Percentiles rank a stretch among this genome's conserved stretches.
These are phyloP conservation scores for Citrus inodora DNA, from an alignment of 345 rosid genomes.

Conservation along the genomic window DNA sequence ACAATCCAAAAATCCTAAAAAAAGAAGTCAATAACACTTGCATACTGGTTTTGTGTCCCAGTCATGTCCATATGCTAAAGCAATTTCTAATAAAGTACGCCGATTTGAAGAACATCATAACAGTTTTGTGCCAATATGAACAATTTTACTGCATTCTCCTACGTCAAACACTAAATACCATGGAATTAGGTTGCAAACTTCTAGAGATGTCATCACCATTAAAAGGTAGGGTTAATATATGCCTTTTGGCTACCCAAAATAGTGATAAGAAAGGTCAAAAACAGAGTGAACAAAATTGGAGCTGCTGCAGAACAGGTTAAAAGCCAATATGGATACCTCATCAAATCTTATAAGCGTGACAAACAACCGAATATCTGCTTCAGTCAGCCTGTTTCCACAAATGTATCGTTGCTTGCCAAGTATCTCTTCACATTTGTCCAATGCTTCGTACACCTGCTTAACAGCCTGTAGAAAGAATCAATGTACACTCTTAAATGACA, in stretches of 20 bases:
- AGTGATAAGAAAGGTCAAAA: not conserved
- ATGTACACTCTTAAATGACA: not conserved
- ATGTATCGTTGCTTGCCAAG: slow-evolving; percentile 65
- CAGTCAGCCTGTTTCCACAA: slow-evolving; percentile 66
- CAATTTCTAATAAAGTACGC: not conserved
- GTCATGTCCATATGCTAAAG: not conserved
- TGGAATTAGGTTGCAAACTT: not conserved
- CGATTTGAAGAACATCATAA: not conserved
- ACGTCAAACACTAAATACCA: not conserved
- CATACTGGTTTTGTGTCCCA: not conserved
- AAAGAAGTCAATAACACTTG: not conserved
- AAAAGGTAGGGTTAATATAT: not conserved
- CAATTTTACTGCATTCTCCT: not conserved
- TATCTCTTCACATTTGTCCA: slow-evolving; percentile 75
- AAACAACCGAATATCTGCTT: slow-evolving; percentile 73
- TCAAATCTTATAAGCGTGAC: slow-evolving; percentile 92
- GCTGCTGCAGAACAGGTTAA: not conserved
- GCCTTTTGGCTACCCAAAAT: not conserved
- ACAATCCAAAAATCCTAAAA: not conserved
- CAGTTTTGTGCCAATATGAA: not conserved
- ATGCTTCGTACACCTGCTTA: slow-evolving; percentile 56
- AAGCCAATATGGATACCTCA: slow-evolving; percentile 46
- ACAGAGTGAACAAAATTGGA: not conserved
- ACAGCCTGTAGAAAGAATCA: slow-evolving; percentile 49
- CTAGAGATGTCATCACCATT: not conserved